Conservation (phyloP, 371 early-diverging fungal genomes). For the Enterocytospora artemiae region DNA sequence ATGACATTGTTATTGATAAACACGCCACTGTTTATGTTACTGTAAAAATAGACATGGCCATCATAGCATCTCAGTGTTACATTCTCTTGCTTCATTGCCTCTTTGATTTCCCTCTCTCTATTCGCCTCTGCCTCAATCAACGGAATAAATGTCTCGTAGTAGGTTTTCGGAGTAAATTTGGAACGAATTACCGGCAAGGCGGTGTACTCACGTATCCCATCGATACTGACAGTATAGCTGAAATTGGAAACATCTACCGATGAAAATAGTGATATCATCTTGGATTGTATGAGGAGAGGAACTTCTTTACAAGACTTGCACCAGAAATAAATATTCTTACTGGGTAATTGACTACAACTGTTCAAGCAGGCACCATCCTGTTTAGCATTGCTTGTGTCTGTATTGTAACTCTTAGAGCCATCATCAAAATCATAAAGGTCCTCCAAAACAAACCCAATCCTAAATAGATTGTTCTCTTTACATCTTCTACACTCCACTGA, state of each 20-base stretch:
- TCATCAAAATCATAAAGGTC: slow-evolving; percentile 84
- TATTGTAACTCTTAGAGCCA: slow-evolving; percentile 30
- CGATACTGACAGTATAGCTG: slow-evolving; percentile 63
- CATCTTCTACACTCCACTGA: slow-evolving; percentile 92
- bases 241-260: slow-evolving; percentile 53
- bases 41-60: slow-evolving; percentile 78
- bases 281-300: slow-evolving; percentile 70
- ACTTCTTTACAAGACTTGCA: too few species aligned
- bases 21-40: slow-evolving; percentile 76
- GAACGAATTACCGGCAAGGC: slow-evolving; percentile 15
- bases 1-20: too few species aligned
- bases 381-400: neutral
- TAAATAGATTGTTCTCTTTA: slow-evolving; percentile 79
- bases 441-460: slow-evolving; percentile 88
- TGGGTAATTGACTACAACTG: too few species aligned
- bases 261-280: slow-evolving; percentile 71
- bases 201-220: slow-evolving; percentile 3
- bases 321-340: too few species aligned
- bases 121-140: slow-evolving; percentile 87
- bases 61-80: slow-evolving; percentile 85
- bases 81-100: slow-evolving; percentile 83
- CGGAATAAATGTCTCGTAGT: slow-evolving; percentile 82
- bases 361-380: too few species aligned
- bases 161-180: slow-evolving; percentile 73
- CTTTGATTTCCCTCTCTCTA: slow-evolving; percentile 79